phyloP scores from a whole-genome alignment of 2,329 filamentous ascomycete genomes.

The Ceratocystiopsis sp. region DNA sequence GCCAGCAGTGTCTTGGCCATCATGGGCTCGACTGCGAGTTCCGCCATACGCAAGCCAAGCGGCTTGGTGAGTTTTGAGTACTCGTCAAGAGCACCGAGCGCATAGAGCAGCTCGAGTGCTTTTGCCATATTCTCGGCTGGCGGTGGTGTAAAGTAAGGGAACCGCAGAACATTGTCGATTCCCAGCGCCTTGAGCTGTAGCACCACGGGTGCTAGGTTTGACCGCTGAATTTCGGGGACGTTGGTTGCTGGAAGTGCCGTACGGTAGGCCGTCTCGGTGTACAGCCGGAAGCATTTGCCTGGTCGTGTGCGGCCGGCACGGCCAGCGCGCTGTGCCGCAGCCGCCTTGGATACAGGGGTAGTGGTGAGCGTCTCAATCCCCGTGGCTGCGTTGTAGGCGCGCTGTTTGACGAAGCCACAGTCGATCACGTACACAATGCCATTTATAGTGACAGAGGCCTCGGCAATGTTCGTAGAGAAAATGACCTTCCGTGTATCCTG shows the following conservation, averaged over 20 bases:
- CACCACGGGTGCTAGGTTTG: slow-evolving; percentile 74
- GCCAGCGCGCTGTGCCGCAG: slow-evolving; percentile 79
- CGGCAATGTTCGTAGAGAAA: slow-evolving; percentile 87
- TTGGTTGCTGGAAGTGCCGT: slow-evolving; percentile 49
- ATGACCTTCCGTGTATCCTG: slow-evolving; percentile 80
- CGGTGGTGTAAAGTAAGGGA: slow-evolving; percentile 75
- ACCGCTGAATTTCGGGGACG: slow-evolving; percentile 79
- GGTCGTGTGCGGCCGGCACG: slow-evolving; percentile 76
- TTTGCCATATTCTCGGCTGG: slow-evolving; percentile 72
- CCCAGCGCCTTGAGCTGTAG: slow-evolving; percentile 88
- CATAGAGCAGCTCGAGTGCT: slow-evolving; percentile 74
- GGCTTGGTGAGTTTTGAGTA: slow-evolving; percentile 84
- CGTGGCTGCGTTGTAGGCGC: slow-evolving; percentile 66
- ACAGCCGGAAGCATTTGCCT: slow-evolving; percentile 88
- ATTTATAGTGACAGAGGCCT: slow-evolving; percentile 88
- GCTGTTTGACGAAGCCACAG: slow-evolving; percentile 76
- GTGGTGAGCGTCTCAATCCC: slow-evolving; percentile 78
- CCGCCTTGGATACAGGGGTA: slow-evolving; percentile 73
- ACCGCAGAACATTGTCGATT: slow-evolving; percentile 84
- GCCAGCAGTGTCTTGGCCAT: slow-evolving; percentile 77
- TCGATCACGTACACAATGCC: slow-evolving; percentile 86
- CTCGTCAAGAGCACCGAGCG: slow-evolving; percentile 70
- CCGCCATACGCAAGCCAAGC: slow-evolving; percentile 80
- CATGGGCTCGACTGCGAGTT: slow-evolving; percentile 87
- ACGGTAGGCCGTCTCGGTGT: slow-evolving; percentile 56